phyloP scores from a whole-genome alignment of 2,329 filamentous ascomycete species.

The Penicillium sp. region DNA sequence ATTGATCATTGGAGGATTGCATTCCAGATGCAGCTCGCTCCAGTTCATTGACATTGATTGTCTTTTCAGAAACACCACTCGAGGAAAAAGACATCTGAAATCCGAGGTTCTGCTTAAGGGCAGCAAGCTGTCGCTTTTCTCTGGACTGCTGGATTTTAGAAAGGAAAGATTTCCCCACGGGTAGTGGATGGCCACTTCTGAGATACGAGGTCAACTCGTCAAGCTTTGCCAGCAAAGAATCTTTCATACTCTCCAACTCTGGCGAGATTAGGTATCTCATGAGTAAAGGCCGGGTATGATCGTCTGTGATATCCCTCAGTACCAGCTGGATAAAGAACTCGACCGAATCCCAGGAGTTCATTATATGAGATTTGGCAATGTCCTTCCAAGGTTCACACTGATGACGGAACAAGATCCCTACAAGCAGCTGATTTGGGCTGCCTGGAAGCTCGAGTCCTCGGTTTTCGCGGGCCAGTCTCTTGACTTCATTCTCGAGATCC shows the following conservation, averaged over 20 bases:
- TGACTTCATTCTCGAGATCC: constrained; percentile 18
- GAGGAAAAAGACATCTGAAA: not conserved
- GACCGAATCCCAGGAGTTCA: constrained; percentile 24
- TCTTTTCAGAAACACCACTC: not conserved
- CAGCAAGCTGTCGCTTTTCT: constrained; percentile 4
- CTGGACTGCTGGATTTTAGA: constrained; percentile 5
- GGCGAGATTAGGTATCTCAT: constrained; percentile 19
- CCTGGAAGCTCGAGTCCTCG: constrained; percentile 38
- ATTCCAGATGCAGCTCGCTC: not conserved
- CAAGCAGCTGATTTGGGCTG: constrained; percentile 32
- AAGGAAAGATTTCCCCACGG: constrained; percentile 17
- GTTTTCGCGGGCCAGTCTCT: constrained; percentile 27
- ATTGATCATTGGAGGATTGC: constrained; percentile 19
- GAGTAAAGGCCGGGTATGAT: constrained; percentile 20
- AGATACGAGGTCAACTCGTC: constrained; percentile 21
- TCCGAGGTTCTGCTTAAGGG: constrained; percentile 1
- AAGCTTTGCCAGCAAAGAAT: constrained; percentile 20
- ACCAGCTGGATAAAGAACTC: constrained; percentile 22
- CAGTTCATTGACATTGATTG: not conserved
- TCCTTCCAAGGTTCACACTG: constrained; percentile 35
- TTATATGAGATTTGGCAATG: constrained; percentile 27
- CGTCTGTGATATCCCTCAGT: constrained; percentile 26
- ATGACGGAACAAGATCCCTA: constrained; percentile 35
- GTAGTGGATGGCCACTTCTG: constrained; percentile 26
- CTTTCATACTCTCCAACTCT: constrained; percentile 23